These are phyloP conservation scores for Colletotrichum sp. DNA, from an alignment of 2,329 filamentous ascomycete genomes.

Conservation along the genomic window DNA sequence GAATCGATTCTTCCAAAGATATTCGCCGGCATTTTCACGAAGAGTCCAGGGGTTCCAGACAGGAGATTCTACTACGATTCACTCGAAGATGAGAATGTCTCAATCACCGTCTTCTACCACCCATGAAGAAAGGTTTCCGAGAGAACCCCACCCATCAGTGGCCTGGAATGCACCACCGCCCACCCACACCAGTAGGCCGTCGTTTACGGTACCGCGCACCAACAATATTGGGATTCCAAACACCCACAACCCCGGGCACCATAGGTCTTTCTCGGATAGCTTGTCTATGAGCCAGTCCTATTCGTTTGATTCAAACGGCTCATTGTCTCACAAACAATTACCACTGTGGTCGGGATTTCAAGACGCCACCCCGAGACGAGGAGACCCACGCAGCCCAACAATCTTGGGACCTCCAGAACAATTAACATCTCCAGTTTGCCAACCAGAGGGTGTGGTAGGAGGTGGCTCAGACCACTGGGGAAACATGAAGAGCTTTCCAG, in stretches of 20 bases:
- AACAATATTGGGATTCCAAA: background rate
- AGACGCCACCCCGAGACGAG: background rate
- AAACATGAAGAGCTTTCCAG: background rate
- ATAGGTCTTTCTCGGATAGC: constrained; percentile 8
- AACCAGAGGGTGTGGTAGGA: background rate
- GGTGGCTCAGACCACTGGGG: background rate
- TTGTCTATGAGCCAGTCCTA: background rate
- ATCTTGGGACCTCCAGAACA: background rate
- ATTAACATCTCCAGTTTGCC: background rate
- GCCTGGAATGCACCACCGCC: background rate
- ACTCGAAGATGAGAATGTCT: background rate
- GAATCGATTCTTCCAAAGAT: constrained; percentile 5
- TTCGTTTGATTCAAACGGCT: background rate
- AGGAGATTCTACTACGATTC: background rate
- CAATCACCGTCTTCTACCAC: background rate
- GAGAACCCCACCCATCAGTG: background rate
- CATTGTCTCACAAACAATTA: background rate
- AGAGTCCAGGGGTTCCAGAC: background rate
- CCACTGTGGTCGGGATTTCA: background rate
- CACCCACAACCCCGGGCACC: background rate
- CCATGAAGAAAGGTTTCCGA: background rate
- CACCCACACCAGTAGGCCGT: background rate
- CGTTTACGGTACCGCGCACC: background rate
- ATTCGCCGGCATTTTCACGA: background rate
- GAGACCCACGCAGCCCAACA: background rate